A percentile compares a stretch with the other conserved stretches of the same genome.
phyloP scores from a whole-genome alignment of 2,329 filamentous ascomycete genomes.

The Aureobasidium uvarum region DNA sequence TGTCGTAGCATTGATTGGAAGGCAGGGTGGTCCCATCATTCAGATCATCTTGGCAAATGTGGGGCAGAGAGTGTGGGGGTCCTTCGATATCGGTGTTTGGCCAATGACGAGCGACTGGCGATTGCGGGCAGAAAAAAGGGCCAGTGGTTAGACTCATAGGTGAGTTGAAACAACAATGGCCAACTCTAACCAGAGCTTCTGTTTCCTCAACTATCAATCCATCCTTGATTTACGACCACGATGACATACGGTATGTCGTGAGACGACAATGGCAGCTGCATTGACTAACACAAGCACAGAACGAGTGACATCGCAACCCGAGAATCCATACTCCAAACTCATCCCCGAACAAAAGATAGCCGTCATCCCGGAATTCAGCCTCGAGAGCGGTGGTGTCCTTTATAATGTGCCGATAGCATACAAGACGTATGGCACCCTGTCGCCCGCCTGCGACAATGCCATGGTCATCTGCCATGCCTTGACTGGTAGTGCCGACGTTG shows the following conservation, averaged over 20 bases:
- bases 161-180: slow-evolving; percentile 22
- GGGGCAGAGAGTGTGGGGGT: slow-evolving; percentile 15
- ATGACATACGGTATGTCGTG: slow-evolving; percentile 19
- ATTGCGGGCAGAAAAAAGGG: slow-evolving; percentile 19
- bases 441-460: slow-evolving; percentile 58
- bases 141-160: not conserved
- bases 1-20: no score
- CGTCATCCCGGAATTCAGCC: slow-evolving; percentile 81
- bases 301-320: slow-evolving; percentile 62
- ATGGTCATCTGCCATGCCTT: slow-evolving; percentile 77
- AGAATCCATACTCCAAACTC: slow-evolving; percentile 84
- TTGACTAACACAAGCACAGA: slow-evolving; percentile 32
- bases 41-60: not conserved
- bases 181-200: not conserved
- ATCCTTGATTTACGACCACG: not conserved
- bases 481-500: slow-evolving; percentile 79
- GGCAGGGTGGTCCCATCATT: not conserved
- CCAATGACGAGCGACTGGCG: slow-evolving; percentile 10
- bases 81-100: slow-evolving; percentile 3
- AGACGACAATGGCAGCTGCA: not conserved
- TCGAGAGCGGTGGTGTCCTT: slow-evolving; percentile 86
- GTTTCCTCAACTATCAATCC: not conserved
- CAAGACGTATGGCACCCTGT: slow-evolving; percentile 60
- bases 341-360: slow-evolving; percentile 88
- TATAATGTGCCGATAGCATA: slow-evolving; percentile 69